phyloP scores from a whole-genome alignment of 345 rosid species.

The Lepidium africanum region DNA sequence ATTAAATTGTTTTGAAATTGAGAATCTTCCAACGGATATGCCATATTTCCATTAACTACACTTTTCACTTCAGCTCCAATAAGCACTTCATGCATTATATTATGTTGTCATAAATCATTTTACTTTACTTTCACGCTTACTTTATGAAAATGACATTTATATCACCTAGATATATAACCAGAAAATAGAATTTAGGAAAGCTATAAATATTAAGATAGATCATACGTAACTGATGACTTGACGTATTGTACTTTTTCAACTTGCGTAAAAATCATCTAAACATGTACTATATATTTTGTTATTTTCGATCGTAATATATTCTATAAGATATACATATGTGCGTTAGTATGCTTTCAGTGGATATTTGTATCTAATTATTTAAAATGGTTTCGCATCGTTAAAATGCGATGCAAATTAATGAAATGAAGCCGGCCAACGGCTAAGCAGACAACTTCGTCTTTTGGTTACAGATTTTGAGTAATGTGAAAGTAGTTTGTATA shows the following conservation, averaged over 20 bases:
- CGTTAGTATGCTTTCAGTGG: neutral
- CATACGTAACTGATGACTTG: slow-evolving; percentile 15
- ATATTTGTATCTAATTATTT: too few relatives aligned
- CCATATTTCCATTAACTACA: slow-evolving; percentile 3
- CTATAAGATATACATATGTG: neutral
- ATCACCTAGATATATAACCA: neutral
- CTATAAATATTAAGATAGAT: neutral
- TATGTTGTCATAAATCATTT: neutral
- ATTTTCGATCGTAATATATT: neutral
- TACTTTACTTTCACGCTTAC: slow-evolving; percentile 11
- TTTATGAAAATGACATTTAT: slow-evolving; percentile 4
- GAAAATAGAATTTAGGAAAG: neutral
- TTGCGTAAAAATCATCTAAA: neutral
- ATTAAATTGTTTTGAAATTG: neutral
- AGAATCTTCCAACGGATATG: slow-evolving; percentile 26
- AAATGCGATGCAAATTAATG: neutral
- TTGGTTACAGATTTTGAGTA: slow-evolving; percentile 2
- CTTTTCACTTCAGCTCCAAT: slow-evolving; percentile 25
- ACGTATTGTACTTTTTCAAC: neutral
- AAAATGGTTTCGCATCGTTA: neutral
- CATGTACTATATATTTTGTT: neutral
- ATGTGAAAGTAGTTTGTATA: neutral
- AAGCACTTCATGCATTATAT: neutral
- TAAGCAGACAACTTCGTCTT: neutral
- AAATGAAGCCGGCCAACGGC: neutral